phyloP scores from a whole-genome alignment of 2,329 filamentous ascomycete species.

The Monilinia fructicola region DNA sequence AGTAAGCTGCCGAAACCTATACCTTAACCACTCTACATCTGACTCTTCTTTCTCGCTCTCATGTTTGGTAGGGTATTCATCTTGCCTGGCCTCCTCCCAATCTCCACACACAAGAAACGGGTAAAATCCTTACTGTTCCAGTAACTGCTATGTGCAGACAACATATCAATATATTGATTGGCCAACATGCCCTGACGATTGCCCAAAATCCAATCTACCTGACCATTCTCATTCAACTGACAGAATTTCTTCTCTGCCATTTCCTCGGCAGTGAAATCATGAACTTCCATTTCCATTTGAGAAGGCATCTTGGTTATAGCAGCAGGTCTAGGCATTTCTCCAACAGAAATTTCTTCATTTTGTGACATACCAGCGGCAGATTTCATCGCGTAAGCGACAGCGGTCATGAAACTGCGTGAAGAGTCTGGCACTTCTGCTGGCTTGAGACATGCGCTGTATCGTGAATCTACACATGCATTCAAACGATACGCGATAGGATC shows the following conservation, averaged over 20 bases:
- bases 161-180: constrained; percentile 96
- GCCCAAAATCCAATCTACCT: constrained; percentile 86
- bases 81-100: constrained; percentile 72
- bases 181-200: constrained; percentile 85
- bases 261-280: constrained; percentile 91
- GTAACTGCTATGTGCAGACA: constrained; percentile 92
- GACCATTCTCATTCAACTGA: constrained; percentile 91
- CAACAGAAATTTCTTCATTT: constrained; percentile 43
- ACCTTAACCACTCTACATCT: constrained; percentile 24
- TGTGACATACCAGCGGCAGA: constrained; percentile 57
- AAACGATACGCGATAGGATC: constrained; percentile 86
- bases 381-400: constrained; percentile 61
- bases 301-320: constrained; percentile 53
- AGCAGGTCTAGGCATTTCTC: constrained; percentile 38
- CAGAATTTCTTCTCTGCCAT: constrained; percentile 86
- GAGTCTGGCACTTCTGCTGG: constrained; percentile 76
- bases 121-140: constrained; percentile 88
- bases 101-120: constrained; percentile 84
- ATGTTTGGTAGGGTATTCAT: constrained; percentile 57
- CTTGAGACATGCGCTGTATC: constrained; percentile 75
- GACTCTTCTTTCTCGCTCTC: constrained; percentile 54
- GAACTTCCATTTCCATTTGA: constrained; percentile 87
- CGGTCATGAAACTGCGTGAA: constrained; percentile 62
- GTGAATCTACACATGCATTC: constrained; percentile 83
- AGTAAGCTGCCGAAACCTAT: neutral